Percentiles rank a stretch among this genome's conserved stretches.
Conservation (phyloP, 306 rosid genomes). For the Fragaria nilgerrensis region DNA sequence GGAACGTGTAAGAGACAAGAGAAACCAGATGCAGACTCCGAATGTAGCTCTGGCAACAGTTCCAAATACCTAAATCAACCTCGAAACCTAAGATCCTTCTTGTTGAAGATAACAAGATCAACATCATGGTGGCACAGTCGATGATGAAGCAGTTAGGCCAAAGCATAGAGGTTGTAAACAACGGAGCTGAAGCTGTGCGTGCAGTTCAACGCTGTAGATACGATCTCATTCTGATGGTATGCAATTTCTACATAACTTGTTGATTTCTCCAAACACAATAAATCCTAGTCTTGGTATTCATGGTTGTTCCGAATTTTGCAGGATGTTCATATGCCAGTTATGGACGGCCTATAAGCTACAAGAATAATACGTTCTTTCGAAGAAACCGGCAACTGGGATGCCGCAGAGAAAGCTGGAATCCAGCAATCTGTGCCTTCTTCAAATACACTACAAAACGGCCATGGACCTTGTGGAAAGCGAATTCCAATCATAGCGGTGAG, state of each 20-base stretch:
- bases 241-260: conserved; percentile 14
- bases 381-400: conserved; percentile 89
- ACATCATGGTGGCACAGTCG: conserved; percentile 82
- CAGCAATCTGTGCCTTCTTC: conserved; percentile 18
- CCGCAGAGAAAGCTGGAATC: conserved; percentile 63
- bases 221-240: conserved; percentile 77
- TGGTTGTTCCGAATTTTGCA: conserved; percentile 26
- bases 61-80: conserved; percentile 31
- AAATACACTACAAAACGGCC: conserved; percentile 23
- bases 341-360: conserved; percentile 94
- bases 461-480: conserved; percentile 35
- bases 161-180: conserved; percentile 70
- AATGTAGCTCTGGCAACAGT: conserved; percentile 27
- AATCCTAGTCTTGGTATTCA: conserved; percentile 4
- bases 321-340: conserved; percentile 94
- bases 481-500: conserved; percentile 81
- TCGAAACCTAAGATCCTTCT: conserved; percentile 73
- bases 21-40: conserved; percentile 36
- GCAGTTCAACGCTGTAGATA: conserved; percentile 65
- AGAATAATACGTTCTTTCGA: conserved; percentile 81
- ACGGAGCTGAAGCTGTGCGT: conserved; percentile 79
- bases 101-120: conserved; percentile 91
- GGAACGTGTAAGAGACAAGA: conserved; percentile 36
- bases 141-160: conserved; percentile 95
- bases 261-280: background rate